Base-by-base conservation (phyloP, 2,329 filamentous ascomycete species). In the Ascochyta viciae-villosae region DNA sequence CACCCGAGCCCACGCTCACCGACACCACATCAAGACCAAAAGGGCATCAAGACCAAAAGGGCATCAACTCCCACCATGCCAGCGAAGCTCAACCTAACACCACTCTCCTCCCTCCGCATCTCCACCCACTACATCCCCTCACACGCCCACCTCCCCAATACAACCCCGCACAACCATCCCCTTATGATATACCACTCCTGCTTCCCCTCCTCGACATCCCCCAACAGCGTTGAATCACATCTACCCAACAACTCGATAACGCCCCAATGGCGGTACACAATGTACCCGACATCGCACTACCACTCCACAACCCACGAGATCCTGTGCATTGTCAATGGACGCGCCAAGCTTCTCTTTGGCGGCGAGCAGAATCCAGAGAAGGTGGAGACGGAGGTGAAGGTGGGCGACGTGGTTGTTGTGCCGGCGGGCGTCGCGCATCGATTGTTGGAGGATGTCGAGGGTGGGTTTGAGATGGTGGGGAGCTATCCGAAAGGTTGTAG, bases 271-370 rank as follows among this genome's bases (percentile, higher is more conserved):
- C 80, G 84, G 24, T 89, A 87, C 73, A 86, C 85, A 15, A 90
- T 90, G 87, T 90, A 88, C 72, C 73, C 71, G 33, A 83, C 81
- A 6, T 85, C 82, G 0, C 88, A 90, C 74, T 91, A 88, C 71
- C 88, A 91, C 75, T 85, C 80, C 64, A 89, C 82, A 0, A 82
- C 84, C 0, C 87, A 90, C 68, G 87, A 90, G 74, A 82, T 90
- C 3, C 81, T 91, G 2, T 84, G 81, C 62, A 80, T 90, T 43
- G 80, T 81, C 38, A 74, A 74, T 2, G 87, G 88, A 0, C 79
- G 76, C 23, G 88, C 89, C 0, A 79, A 75, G 33, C 77, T 91
- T 1, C 88, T 86, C 58, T 90, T 91, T 60, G 87, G 88, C 4
- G 86, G 87, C 13, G 86, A 89, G 61, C 76, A 78, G 0, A 90